Conservation (phyloP, 352 stramenopile genomes). For the Pythium diclinum region DNA sequence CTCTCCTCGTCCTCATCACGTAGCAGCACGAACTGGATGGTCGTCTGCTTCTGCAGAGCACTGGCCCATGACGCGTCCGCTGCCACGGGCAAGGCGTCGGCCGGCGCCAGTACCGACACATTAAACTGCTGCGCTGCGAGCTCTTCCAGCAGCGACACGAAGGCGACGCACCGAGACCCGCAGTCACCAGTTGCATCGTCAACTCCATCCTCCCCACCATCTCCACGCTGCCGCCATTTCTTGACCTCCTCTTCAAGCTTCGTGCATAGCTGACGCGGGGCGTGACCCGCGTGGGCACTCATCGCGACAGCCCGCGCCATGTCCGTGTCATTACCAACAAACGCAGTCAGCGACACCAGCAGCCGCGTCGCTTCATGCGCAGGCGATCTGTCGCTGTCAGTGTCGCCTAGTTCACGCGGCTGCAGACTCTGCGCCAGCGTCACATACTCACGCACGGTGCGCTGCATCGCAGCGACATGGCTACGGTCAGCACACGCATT, state of each 20-base stretch:
- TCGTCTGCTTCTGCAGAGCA: constrained; percentile 11
- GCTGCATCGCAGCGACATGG: constrained; percentile 15
- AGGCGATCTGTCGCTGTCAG: background rate
- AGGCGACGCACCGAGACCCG: background rate
- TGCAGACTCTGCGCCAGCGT: constrained; percentile 22
- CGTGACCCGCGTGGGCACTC: constrained; percentile 10
- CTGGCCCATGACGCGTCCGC: background rate
- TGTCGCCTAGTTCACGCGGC: background rate
- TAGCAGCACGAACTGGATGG: constrained; percentile 41
- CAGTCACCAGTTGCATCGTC: background rate
- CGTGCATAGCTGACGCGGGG: constrained; percentile 9
- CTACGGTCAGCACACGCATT: constrained; percentile 3
- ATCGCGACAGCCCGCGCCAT: constrained; percentile 21
- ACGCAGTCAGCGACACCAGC: constrained; percentile 23
- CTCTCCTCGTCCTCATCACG: constrained; percentile 35
- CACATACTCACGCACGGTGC: constrained; percentile 20
- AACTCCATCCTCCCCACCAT: background rate
- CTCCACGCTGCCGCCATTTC: constrained; percentile 13
- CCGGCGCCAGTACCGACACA: constrained; percentile 28
- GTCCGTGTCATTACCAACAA: constrained; percentile 7
- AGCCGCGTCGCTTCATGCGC: constrained; percentile 11
- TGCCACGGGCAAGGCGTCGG: constrained; percentile 19
- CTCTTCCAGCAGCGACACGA: constrained; percentile 12
- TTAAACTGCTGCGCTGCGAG: constrained; percentile 20
- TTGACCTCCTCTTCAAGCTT: constrained; percentile 18